Conservation (phyloP, 441 rosid genomes). For the Metrosideros polymorpha region DNA sequence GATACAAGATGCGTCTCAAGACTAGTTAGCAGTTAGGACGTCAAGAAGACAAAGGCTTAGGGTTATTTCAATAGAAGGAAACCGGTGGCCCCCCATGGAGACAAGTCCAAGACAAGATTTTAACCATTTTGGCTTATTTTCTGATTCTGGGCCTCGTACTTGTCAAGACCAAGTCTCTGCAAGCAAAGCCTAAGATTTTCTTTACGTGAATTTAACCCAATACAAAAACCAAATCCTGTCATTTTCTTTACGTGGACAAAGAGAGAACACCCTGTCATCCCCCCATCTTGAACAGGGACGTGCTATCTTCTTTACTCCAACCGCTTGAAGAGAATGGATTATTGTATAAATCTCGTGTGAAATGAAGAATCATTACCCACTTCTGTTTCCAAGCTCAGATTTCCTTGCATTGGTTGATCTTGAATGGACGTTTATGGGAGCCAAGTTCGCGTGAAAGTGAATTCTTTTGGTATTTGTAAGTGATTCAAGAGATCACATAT, state of each 20-base stretch:
- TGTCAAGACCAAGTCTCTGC: constrained; percentile 1
- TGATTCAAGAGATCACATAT: neutral
- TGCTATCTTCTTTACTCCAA: neutral
- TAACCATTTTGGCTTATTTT: neutral
- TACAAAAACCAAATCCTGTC: neutral
- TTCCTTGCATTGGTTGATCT: neutral
- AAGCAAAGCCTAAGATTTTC: neutral
- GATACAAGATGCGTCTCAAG: neutral
- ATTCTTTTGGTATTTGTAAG: neutral
- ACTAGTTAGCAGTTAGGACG: neutral
- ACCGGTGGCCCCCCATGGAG: neutral
- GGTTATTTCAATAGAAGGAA: neutral
- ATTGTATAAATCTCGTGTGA: neutral
- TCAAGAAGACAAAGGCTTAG: neutral
- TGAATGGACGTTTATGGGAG: neutral
- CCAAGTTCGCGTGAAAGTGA: neutral
- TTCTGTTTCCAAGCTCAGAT: neutral
- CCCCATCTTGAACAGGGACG: neutral
- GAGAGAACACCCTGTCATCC: neutral
- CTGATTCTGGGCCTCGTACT: neutral
- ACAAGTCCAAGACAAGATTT: neutral
- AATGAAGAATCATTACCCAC: neutral
- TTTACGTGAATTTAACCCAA: neutral
- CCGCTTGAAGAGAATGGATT: neutral
- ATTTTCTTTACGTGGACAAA: neutral